Evolutionary conservation across 2,329 filamentous ascomycete genomes (phyloP), one percentile per base, ranked within the genome.

Genomic region (Epichloe hybrida): DNA sequence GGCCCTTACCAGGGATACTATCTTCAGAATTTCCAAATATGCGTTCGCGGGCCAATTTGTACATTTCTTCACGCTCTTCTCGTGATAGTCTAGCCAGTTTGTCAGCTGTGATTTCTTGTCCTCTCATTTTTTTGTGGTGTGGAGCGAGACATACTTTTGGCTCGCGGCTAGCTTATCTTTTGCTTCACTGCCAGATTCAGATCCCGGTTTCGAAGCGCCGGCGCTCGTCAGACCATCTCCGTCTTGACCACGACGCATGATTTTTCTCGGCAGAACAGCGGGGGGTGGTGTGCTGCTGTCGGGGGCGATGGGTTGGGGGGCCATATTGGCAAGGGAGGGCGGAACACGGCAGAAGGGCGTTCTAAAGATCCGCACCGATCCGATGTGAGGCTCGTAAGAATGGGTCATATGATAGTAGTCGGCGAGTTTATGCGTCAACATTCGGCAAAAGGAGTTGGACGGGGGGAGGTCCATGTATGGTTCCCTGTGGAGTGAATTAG

Each of bases 401-500:
- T 97, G 93, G 20, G 89, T 95, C 72, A 98, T 85, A 64, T 93
- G 84, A 66, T 97, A 98, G 63, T 97, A 98, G 64, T 97, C 93
- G 20, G 93, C 93, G 59, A 97, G 75, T 64, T 95, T 95, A 68
- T 98, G 93, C 9, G 90, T 91, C 59, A 97, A 75, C 76, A 98
- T 87, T 58, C 93, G 79, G 63, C 91, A 95, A 65, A 96, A 98
- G 0, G 91, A 91, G 67, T 97, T 96, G 64, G 88, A 94, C 36
- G 91, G 90, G 12, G 12, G 90, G 46, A 97, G 71, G 60, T 95
- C 88, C 70, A 96, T 84, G 54, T 91, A 91, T 50, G 86, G 86
- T 62, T 95, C 88, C 67, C 87, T 94, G 54, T 21, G 23, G 36
- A 2, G 51, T 46, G 21, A 13, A 12, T 50, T 37, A 50, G 38